Percentiles rank a stretch among this genome's conserved stretches.
Evolutionary conservation across 2,329 filamentous ascomycete genomes (phyloP).

Genomic region (Epichloe sibirici): DNA sequence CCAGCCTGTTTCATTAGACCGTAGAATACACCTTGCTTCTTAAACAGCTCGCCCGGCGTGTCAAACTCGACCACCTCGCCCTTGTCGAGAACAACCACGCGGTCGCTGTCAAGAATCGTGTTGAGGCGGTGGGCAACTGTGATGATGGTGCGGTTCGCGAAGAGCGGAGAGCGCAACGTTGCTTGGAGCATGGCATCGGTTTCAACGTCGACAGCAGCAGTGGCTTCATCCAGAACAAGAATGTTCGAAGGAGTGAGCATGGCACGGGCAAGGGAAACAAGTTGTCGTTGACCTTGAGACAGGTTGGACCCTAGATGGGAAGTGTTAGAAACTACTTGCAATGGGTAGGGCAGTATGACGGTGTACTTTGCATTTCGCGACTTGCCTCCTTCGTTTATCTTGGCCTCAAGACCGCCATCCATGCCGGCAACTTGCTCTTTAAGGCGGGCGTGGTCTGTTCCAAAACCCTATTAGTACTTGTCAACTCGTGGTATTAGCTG

Average conservation of each 20-base stretch:
- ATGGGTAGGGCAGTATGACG: too few species aligned
- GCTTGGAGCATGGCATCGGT: constrained; percentile 55
- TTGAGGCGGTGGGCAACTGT: constrained; percentile 98
- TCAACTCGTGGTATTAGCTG: constrained; percentile 1
- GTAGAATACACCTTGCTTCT: constrained; percentile 68
- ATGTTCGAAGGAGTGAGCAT: constrained; percentile 95
- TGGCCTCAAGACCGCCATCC: constrained; percentile 81
- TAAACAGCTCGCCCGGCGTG: constrained; percentile 65
- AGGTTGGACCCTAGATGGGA: constrained; percentile 66
- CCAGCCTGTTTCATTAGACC: constrained; percentile 86
- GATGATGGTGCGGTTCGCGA: constrained; percentile 89
- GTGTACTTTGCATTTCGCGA: constrained; percentile 11
- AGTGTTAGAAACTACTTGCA: not conserved
- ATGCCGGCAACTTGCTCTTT: constrained; percentile 82
- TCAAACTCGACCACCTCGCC: constrained; percentile 90
- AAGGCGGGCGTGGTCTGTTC: constrained; percentile 73
- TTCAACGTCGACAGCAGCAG: constrained; percentile 59
- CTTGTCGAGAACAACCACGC: constrained; percentile 86
- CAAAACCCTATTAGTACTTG: not conserved
- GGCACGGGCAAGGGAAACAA: constrained; percentile 85
- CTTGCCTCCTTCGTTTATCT: constrained; percentile 87
- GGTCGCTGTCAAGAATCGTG: constrained; percentile 80
- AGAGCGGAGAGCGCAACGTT: constrained; percentile 53
- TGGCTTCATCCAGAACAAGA: constrained; percentile 92
- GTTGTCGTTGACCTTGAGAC: constrained; percentile 86